These are phyloP conservation scores for Neurospora sp. DNA, from an alignment of 495 filamentous ascomycete species.

Conservation along the genomic window DNA sequence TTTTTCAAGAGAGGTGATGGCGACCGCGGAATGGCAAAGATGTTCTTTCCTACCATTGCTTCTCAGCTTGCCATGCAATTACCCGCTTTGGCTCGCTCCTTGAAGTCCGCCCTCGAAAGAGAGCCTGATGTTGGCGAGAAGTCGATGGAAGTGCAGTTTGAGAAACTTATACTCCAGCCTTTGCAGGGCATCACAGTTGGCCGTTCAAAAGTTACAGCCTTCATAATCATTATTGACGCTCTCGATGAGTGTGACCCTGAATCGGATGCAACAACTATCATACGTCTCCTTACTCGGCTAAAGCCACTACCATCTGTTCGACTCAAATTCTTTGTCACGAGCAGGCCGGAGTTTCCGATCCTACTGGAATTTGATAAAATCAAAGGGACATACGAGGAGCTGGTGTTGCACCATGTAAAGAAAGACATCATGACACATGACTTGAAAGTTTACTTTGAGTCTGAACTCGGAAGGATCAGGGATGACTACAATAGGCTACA, in stretches of 20 bases:
- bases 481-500: slow-evolving; percentile 13
- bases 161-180: slow-evolving; percentile 37
- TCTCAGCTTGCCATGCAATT: slow-evolving; percentile 27
- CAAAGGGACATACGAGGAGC: slow-evolving; percentile 17
- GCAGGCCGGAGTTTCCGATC: slow-evolving; percentile 38
- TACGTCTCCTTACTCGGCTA: slow-evolving; percentile 24
- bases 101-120: slow-evolving; percentile 30
- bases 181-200: slow-evolving; percentile 10
- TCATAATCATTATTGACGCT: slow-evolving; percentile 41
- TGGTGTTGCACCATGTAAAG: slow-evolving; percentile 24
- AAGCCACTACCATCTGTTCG: not conserved
- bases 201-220: not conserved
- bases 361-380: slow-evolving; percentile 20
- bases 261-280: slow-evolving; percentile 26
- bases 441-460: slow-evolving; percentile 23
- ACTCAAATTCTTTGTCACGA: slow-evolving; percentile 22
- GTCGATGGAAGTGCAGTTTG: slow-evolving; percentile 35
- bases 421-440: slow-evolving; percentile 24
- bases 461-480: slow-evolving; percentile 13
- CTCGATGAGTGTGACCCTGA: slow-evolving; percentile 43
- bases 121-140: slow-evolving; percentile 29
- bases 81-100: slow-evolving; percentile 15
- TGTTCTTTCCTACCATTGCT: slow-evolving; percentile 37
- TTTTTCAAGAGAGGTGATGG: slow-evolving; percentile 43
- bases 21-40: slow-evolving; percentile 29